These are phyloP conservation scores for Fusarium sp. DNA, from an alignment of 2,329 filamentous ascomycete genomes.

Conservation along the genomic window DNA sequence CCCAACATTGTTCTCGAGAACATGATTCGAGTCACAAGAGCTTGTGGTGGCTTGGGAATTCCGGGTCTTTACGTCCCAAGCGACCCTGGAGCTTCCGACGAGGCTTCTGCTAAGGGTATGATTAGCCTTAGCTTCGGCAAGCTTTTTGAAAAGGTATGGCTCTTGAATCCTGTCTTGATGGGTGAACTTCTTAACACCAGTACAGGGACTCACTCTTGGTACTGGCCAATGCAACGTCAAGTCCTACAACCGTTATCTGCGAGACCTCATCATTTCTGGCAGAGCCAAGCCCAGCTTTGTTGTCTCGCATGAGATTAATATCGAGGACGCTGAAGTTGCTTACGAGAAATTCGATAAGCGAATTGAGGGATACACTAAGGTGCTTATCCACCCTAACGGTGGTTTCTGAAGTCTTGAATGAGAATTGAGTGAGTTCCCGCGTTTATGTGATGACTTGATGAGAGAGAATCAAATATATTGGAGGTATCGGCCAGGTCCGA, in stretches of 20 bases:
- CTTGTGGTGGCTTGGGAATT: constrained; percentile 73
- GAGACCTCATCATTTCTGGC: constrained; percentile 74
- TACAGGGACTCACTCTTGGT: constrained; percentile 68
- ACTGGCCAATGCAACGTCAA: constrained; percentile 78
- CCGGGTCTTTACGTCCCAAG: constrained; percentile 65
- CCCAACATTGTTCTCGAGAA: constrained; percentile 74
- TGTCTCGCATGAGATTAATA: constrained; percentile 72
- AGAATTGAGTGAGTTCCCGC: background rate
- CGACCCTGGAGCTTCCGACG: constrained; percentile 74
- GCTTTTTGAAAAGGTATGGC: constrained; percentile 71
- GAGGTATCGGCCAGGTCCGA: background rate
- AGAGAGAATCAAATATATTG: too few species aligned
- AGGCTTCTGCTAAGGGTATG: constrained; percentile 71
- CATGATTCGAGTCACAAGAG: constrained; percentile 71
- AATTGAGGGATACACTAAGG: constrained; percentile 76
- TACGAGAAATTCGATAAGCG: constrained; percentile 77
- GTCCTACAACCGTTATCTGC: constrained; percentile 74
- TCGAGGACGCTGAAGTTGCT: constrained; percentile 71
- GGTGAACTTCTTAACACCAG: background rate
- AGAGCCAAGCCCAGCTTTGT: constrained; percentile 76
- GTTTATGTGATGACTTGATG: background rate
- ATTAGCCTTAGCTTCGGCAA: constrained; percentile 75
- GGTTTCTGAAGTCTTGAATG: constrained; percentile 36
- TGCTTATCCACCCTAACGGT: constrained; percentile 75
- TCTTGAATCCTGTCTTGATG: accelerated